Conservation (phyloP, 805 yeast species). For the Teunomyces stri region DNA sequence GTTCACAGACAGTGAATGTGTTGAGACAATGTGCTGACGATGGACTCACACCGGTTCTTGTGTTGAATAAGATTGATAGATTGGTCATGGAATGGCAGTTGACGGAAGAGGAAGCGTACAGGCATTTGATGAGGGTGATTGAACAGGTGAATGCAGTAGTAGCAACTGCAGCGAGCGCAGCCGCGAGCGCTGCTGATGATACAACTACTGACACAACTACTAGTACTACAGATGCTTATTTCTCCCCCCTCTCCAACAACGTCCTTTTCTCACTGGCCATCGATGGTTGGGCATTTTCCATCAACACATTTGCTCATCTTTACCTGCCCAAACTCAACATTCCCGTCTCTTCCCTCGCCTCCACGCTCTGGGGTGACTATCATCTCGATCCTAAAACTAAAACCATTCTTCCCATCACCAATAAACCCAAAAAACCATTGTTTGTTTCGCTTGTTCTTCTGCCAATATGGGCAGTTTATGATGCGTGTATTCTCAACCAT, state of each 20-base stretch:
- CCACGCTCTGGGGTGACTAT: conserved; percentile 95
- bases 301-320: conserved; percentile 83
- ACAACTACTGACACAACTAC: no score
- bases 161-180: no score
- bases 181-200: conserved; percentile 59
- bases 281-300: conserved; percentile 97
- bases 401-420: conserved; percentile 64
- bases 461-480: conserved; percentile 89
- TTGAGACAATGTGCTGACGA: conserved; percentile 95
- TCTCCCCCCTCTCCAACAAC: conserved; percentile 82
- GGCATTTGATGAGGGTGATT: conserved; percentile 70
- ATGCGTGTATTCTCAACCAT: conserved; percentile 60
- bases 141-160: conserved; percentile 95
- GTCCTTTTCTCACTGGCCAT: conserved; percentile 88
- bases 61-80: conserved; percentile 88
- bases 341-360: conserved; percentile 71
- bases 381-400: conserved; percentile 88
- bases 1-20: conserved; percentile 95
- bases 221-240: no score
- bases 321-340: conserved; percentile 84
- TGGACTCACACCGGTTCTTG: conserved; percentile 80
- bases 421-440: conserved; percentile 68
- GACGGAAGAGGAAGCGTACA: conserved; percentile 80
- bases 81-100: conserved; percentile 77
- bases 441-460: conserved; percentile 87